Base-by-base conservation (phyloP, 2,329 filamentous ascomycete genomes). In the Fusarium pseudoanthophilum region DNA sequence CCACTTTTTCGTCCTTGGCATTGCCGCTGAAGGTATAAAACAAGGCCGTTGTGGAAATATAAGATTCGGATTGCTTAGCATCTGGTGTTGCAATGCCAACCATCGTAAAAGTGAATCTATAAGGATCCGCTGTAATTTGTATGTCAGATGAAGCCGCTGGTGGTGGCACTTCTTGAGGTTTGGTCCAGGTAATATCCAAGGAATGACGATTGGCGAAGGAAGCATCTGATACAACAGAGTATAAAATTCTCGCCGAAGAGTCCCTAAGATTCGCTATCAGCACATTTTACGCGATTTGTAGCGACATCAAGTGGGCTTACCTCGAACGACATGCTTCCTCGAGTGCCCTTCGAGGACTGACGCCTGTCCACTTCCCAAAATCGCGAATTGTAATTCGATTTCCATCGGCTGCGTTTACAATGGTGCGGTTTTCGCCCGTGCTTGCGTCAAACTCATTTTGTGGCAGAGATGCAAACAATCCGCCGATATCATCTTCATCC, bases 321-420 rank as follows among this genome's bases (percentile, higher is more conserved):
- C 92, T 92, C 71, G 94, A 90, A 76, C 92, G 92, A 80, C 95
- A 97, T n/a, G 93, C 90, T 80, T 98, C 95, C 80, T 98, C 95
- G 18, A 98, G 83, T 34, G 93, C 87, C 73, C 92, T 88, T 70
- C 90, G 89, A 21, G 95, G 95, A 75, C 85, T 93, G 36, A 97
- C 83, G 13, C 95, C 95, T 20, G 89, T 89, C 85, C 91, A 91
- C 80, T 94, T 94, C 4, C 94, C 95, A 85, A 98, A 98, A 77
- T 98, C 92, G 48, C 93, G 87, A 55, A 97, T 87, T 2, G 85
- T 87, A 8, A 94, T 82, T 64, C 87, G 90, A 11, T 84, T 79
- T 4, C 89, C 87, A 72, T 88, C 81, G 61, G 84, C 74, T 52
- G 85, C 83, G 76, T 86, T 89, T 48, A 90, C 84, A 45, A 88